These are phyloP conservation scores for Aeschynomene evenia DNA, from an alignment of 306 rosid genomes.

Conservation along the genomic window DNA sequence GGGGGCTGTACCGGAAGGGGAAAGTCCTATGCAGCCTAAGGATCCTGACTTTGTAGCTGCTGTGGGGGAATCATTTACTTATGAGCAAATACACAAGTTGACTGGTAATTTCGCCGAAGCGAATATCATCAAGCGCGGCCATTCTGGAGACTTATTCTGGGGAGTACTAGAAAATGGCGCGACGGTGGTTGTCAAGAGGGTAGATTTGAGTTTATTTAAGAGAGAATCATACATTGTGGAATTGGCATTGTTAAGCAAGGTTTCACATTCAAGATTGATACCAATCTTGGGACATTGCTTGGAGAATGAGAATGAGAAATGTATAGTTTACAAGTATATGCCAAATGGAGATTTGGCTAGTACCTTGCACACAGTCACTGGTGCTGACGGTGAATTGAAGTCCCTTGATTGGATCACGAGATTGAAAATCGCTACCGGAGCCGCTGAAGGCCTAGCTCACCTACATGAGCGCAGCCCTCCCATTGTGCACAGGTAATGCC, in stretches of 20 bases:
- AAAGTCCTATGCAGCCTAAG: constrained; percentile 49
- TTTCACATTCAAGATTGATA: constrained; percentile 74
- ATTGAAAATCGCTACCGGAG: constrained; percentile 87
- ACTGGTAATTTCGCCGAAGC: constrained; percentile 65
- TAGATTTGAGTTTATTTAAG: constrained; percentile 48
- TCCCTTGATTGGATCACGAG: constrained; percentile 96
- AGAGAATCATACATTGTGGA: constrained; percentile 61
- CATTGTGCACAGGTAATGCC: constrained; percentile 76
- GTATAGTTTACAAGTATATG: constrained; percentile 82
- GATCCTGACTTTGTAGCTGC: constrained; percentile 41
- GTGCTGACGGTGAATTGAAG: constrained; percentile 45
- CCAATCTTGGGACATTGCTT: constrained; percentile 85
- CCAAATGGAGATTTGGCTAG: constrained; percentile 77
- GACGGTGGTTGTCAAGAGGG: constrained; percentile 72
- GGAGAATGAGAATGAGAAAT: constrained; percentile 75
- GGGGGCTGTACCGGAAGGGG: constrained; percentile 53
- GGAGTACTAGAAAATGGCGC: constrained; percentile 59
- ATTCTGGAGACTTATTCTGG: constrained; percentile 75
- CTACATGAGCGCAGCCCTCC: constrained; percentile 88
- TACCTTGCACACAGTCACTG: constrained; percentile 58
- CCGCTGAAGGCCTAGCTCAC: constrained; percentile 80
- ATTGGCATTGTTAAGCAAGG: constrained; percentile 63
- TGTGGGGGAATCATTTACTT: constrained; percentile 62
- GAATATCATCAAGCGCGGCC: constrained; percentile 80
- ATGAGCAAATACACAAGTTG: constrained; percentile 59